Base-by-base conservation (phyloP, 345 rosid genomes). In the Noccaea caerulescens region DNA sequence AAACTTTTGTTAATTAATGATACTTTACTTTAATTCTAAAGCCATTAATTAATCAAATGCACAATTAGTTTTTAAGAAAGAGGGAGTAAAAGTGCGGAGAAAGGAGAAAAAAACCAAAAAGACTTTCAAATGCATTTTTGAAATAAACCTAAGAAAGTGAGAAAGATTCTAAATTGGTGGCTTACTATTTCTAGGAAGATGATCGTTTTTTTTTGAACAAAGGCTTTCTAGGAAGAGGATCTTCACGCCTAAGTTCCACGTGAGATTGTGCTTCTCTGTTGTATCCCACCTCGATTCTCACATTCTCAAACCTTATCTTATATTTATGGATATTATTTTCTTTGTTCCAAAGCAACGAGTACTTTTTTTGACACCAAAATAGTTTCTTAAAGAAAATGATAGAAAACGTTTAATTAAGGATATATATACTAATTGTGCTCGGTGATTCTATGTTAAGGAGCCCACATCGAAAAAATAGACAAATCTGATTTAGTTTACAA, bases 261-360 rank as follows among this genome's bases (percentile, higher is more conserved):
- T 74, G 78, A 74, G 78, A 67, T 67, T 74, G 73, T 74, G 78
- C 68, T 67, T 74, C 63, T 63, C 57, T 67, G 68, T 67, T 74
- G 78, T 67, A 51, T 67, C 16, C 78, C 78, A 74, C 78, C 73
- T 74, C 63, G 68, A 74, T 59, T 43, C 68, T 54, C 69, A 72
- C 76, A 72, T 34, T 55, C 38, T 52, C 55, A 59, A 33, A 66
- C 78, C 63, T 74, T 74, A 74, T 74, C 78, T 74, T 63, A 51
- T 74, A 58, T 58, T 67, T 67, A 32, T 51, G 60, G 60, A 27
- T 50, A 66, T 42, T 67, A 30, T 58, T 73, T 73, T 50, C 60
- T 66, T 66, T 73, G 54, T 58, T 46, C 33, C 44, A 64, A 72
- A 65, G 77, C 56, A 64, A 65, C 44, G 10, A 56, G 18, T 57